Base-by-base conservation (phyloP, 164 flowering plant species). In the Chimonanthus salicifolius region DNA sequence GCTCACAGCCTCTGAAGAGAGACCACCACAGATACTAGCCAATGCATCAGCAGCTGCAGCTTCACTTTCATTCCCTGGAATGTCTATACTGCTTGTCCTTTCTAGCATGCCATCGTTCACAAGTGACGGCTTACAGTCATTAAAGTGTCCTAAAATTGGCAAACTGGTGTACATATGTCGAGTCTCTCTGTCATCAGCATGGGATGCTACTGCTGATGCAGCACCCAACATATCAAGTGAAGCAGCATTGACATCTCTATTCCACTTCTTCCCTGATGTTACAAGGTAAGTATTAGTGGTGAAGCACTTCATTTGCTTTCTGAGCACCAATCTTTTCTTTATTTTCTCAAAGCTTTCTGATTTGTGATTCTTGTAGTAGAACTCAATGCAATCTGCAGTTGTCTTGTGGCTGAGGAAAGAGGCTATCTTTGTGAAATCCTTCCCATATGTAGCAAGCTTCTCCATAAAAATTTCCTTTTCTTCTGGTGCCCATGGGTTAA, bases 351-450 rank as follows among this genome's bases (percentile, higher is more conserved):
- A 94, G 75, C 79, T 71, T 49, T 91, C 96, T 21, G 97, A 91
- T 71, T 94, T 96, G 77, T 96, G 97, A 76, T 96, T 92, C 83
- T 92, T 96, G 84, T 96, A 96, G 78, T 96, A 96, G 78, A 91
- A 96, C 78, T 94, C 89, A 46, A 96, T 75, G 79, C 99, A 96
- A 72, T 96, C 99, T 9, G 98, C 99, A n/a, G 88, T 90, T 47
- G 97, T 89, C 85, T 94, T 96, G 77, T 91, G 88, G 68, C 84
- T 86, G 66, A 96, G 88, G 81, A 83, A 91, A 54, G 93, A 83
- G 70, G 99, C 88, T 80, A 96, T 94, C 79, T 87, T 91, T 62
- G 80, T 77, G 78, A 96, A 96, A 79, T 96, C 92, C 82, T 96
- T 96, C 68, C 98, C 98, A 81, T 79, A 83, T 3, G 72, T 70